A percentile compares a stretch with the other conserved stretches of the same genome.
phyloP scores from a whole-genome alignment of 202 grass and related monocot genomes.

The Setaria viridis region DNA sequence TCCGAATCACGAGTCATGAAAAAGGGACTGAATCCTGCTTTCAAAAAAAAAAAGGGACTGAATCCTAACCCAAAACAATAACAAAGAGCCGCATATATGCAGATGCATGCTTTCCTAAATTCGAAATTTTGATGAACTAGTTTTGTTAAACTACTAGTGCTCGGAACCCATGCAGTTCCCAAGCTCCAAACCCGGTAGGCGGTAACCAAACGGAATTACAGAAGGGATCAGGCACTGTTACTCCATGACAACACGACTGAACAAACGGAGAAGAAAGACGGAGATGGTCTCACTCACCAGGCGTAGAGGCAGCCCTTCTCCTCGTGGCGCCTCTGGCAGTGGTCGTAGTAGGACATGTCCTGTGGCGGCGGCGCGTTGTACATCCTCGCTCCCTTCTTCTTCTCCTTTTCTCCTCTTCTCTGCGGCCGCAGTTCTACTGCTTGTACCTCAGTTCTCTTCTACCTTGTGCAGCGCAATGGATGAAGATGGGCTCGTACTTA shows the following conservation, averaged over 20 bases:
- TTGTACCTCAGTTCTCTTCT: not conserved
- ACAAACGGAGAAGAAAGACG: not conserved
- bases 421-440: not conserved
- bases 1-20: not conserved
- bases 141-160: not conserved
- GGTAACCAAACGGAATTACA: too few relatives aligned
- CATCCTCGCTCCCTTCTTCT: conserved; percentile 46
- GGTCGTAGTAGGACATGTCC: conserved; percentile 81
- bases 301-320: conserved; percentile 90
- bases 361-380: conserved; percentile 63
- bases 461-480: not conserved
- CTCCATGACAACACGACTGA: not conserved
- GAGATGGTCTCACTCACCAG: conserved; percentile 45
- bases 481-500: not conserved
- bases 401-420: not conserved
- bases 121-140: not conserved
- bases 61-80: not conserved
- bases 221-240: too few relatives aligned
- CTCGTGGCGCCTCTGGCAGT: conserved; percentile 64
- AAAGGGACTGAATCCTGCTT: not conserved
- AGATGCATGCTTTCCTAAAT: not conserved
- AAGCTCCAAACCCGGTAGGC: too few relatives aligned
- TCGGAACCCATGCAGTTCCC: too few relatives aligned
- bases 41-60: not conserved
- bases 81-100: not conserved